Evolutionary conservation across 2,329 filamentous ascomycete genomes (phyloP), one percentile per base, ranked within the genome.

Genomic region (Byssochlamys sp.): DNA sequence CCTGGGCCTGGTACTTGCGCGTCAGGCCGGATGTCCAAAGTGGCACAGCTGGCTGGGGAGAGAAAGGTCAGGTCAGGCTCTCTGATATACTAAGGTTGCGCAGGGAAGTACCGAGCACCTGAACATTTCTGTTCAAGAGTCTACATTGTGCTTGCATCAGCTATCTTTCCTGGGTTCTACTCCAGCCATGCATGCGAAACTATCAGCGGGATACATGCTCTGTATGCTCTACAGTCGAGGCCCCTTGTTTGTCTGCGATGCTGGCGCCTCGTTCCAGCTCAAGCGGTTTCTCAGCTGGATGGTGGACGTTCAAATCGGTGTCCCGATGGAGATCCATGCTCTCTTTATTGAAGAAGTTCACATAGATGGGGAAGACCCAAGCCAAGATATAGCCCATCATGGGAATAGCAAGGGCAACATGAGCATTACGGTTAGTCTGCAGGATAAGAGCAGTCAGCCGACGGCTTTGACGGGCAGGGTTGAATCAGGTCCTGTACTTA

Each of bases 1-100:
- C 89, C 19, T 95, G 90, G 89, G 77, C 77, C 10, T 95, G 90
- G 90, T 95, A 95, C 71, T 78, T 87, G 1, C 80, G 82, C 25
- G 84, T 91, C 24, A 78, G 91, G 61, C 90, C 90, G 0, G 85
- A 89, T 24, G 87, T 95, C 2, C 84, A 88, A 58, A 74, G 79
- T 57, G 91, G 90, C 0, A 82, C 83, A 53, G 82, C 84, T 24
- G 90, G 91, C 1, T 95, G 90, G 90, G 90, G 90, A 28, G 88
- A 87, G 11, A 94, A 92, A 71, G 89, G 88, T 1, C 75, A 78
- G 56, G 77, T 95, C 28, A 84, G 78, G 63, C 69, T 95, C 35
- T 75, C 75, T 12, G 83, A 84, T 62, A 89, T 95, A 48, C 69
- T 91, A 14, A 61, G 60, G 45, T 58, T 69, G 53, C 66, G 59